Evolutionary conservation across 768 basidiomycete species (phyloP).

Genomic region (Floccularia luteovirens): DNA sequence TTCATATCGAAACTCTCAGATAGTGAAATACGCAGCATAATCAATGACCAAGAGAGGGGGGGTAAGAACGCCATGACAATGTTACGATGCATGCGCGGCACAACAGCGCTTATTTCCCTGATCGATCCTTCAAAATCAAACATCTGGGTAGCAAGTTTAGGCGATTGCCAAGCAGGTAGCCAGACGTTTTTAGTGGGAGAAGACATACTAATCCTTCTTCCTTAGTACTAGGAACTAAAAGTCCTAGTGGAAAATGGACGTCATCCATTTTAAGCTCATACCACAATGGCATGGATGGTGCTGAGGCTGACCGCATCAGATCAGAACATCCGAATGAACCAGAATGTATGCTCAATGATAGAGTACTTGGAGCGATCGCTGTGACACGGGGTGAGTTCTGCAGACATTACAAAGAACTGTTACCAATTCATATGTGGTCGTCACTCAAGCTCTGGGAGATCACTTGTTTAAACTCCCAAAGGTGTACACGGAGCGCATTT

Average conservation of each 20-base stretch:
- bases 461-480: constrained; percentile 44
- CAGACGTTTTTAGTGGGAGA: neutral
- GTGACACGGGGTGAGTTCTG: constrained; percentile 36
- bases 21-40: constrained; percentile 27
- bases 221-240: constrained; percentile 34
- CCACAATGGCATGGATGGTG: constrained; percentile 40
- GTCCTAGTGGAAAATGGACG: constrained; percentile 25
- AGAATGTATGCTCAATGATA: constrained; percentile 32
- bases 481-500: constrained; percentile 37
- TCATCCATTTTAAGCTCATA: constrained; percentile 32
- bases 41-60: constrained; percentile 27
- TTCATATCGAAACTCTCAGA: constrained; percentile 25
- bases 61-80: constrained; percentile 26
- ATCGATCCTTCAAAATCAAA: constrained; percentile 32
- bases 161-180: constrained; percentile 48
- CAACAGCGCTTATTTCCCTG: constrained; percentile 41
- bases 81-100: constrained; percentile 41
- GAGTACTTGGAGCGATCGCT: constrained; percentile 48
- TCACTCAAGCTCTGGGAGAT: constrained; percentile 41
- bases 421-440: constrained; percentile 1
- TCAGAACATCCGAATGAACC: constrained; percentile 39
- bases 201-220: neutral
- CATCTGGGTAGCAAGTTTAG: constrained; percentile 50
- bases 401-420: neutral
- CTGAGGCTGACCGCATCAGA: constrained; percentile 31